Evolutionary conservation across 306 rosid species (phyloP).

Genomic region (Cicer arietinum): DNA sequence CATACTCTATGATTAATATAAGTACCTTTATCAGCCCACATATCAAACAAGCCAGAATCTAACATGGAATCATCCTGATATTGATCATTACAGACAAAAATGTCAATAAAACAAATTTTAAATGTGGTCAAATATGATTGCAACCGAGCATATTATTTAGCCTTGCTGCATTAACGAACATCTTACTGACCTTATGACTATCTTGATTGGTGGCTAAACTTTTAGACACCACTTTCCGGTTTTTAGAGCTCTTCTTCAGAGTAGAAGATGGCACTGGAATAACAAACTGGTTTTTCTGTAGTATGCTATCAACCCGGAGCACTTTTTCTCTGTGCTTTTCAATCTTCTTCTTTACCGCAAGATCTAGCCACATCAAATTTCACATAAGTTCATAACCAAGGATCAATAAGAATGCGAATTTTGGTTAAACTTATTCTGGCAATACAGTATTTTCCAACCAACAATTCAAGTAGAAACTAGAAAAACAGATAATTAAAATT

Average conservation of each 20-base stretch:
- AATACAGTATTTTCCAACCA: neutral
- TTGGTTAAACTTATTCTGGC: neutral
- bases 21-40: constrained; percentile 79
- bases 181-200: constrained; percentile 58
- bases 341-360: constrained; percentile 82
- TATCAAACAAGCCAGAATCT: constrained; percentile 56
- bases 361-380: constrained; percentile 56
- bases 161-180: neutral
- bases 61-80: constrained; percentile 54
- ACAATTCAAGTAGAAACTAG: neutral
- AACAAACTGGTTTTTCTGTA: constrained; percentile 81
- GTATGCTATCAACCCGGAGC: constrained; percentile 69
- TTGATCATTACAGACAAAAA: constrained; percentile 20
- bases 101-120: constrained; percentile 1
- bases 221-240: constrained; percentile 43
- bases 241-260: constrained; percentile 65
- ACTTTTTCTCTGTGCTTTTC: constrained; percentile 85
- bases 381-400: neutral
- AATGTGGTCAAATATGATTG: neutral
- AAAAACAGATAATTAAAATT: neutral
- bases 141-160: neutral
- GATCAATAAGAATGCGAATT: neutral
- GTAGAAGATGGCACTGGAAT: constrained; percentile 73
- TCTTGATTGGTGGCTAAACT: constrained; percentile 42
- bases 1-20: constrained; percentile 31